Evolutionary conservation across 31 red algal genomes (phyloP).

Genomic region (Porphyra umbilicalis): DNA sequence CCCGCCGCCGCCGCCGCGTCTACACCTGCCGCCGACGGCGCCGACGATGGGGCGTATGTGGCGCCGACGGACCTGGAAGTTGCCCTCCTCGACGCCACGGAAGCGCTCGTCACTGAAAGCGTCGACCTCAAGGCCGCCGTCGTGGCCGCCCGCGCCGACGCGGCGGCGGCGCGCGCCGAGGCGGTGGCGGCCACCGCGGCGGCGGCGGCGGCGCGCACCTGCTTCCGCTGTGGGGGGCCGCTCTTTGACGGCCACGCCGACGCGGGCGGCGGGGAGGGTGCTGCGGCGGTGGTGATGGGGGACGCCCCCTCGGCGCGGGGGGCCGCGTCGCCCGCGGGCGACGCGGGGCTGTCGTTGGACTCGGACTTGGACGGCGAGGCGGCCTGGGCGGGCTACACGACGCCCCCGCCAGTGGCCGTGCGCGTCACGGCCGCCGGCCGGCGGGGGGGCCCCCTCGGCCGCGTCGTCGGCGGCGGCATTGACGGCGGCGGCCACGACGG

Average conservation of each 20-base stretch:
- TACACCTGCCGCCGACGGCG: too few relatives aligned
- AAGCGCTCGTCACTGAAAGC: neutral
- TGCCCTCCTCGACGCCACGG: neutral
- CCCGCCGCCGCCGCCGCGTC: too few relatives aligned
- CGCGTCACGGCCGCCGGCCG: neutral
- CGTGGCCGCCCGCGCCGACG: neutral
- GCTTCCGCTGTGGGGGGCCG: too few relatives aligned
- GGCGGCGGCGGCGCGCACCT: too few relatives aligned
- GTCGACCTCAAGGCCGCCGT: neutral
- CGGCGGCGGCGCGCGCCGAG: neutral
- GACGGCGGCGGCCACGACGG: neutral
- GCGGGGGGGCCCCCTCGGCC: too few relatives aligned
- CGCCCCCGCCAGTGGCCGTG: neutral
- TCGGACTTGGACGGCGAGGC: neutral
- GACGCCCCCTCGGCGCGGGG: too few relatives aligned
- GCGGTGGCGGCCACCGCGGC: neutral
- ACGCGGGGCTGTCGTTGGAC: too few relatives aligned
- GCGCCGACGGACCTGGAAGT: neutral
- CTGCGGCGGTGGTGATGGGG: too few relatives aligned
- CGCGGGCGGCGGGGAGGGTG: too few relatives aligned
- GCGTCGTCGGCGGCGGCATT: neutral
- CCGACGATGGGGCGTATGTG: too few relatives aligned
- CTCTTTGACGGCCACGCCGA: too few relatives aligned
- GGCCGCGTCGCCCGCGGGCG: too few relatives aligned
- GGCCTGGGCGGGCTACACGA: neutral